A percentile compares a stretch with the other conserved stretches of the same genome.
Evolutionary conservation across 176 grass and related monocot species (phyloP).

Genomic region (Puya raimondii): DNA sequence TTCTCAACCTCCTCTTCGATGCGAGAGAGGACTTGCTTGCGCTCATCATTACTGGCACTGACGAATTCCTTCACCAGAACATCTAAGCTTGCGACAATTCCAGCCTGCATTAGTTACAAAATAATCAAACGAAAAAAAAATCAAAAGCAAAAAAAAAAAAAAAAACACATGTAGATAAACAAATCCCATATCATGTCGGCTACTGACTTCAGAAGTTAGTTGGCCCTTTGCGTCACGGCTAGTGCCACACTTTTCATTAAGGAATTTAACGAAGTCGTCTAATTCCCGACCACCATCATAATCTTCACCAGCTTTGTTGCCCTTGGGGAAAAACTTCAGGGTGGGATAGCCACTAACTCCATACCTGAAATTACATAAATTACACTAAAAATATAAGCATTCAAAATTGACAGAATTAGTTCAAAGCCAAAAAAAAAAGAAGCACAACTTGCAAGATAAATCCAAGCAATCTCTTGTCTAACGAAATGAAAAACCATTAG

Average conservation of each 20-base stretch:
- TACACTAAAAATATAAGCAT: neutral
- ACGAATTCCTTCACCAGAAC: slow-evolving; percentile 81
- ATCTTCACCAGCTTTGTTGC: slow-evolving; percentile 93
- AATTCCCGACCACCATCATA: slow-evolving; percentile 78
- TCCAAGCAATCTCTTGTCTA: no score
- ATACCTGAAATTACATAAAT: slow-evolving; percentile 40
- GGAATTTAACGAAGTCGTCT: slow-evolving; percentile 88
- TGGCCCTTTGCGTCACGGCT: slow-evolving; percentile 75
- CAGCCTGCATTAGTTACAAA: slow-evolving; percentile 54
- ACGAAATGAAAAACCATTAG: no score
- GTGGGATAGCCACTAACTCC: slow-evolving; percentile 92
- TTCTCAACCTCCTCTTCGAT: slow-evolving; percentile 89
- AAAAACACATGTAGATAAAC: neutral
- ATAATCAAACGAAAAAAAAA: neutral
- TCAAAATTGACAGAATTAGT: neutral
- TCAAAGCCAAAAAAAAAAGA: no score
- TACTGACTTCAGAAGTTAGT: slow-evolving; percentile 65
- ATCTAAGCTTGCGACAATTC: slow-evolving; percentile 52
- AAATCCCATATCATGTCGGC: neutral
- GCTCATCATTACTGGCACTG: slow-evolving; percentile 41
- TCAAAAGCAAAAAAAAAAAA: slow-evolving; percentile 7
- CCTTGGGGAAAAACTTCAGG: slow-evolving; percentile 89
- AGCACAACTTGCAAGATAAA: no score
- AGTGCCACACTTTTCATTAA: slow-evolving; percentile 88
- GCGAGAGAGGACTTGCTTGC: slow-evolving; percentile 58